Evolutionary conservation across 169 alveolate species (phyloP), one percentile per base, ranked within the genome.

Genomic region (Plasmodium reichenowi): DNA sequence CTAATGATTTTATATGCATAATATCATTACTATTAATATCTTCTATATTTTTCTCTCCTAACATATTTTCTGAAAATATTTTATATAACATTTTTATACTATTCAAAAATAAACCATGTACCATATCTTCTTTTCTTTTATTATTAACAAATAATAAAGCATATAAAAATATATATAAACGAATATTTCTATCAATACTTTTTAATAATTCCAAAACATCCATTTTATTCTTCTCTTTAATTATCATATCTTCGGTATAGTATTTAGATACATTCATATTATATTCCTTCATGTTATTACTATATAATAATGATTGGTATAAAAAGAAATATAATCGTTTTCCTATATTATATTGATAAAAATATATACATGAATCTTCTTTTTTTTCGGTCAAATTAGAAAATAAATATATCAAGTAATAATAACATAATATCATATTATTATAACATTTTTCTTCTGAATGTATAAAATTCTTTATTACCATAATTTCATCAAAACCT

Each of bases 291-390:
- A 0, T 13, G 12, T 45, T 43, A 43, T 83, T 62, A 7, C 50
- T 13, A 47, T 86, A 72, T 59, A 70, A 86, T 45, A 86, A 45
- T 15, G 59, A 71, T 54, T 86, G 92, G 54, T 71, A 86, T 48
- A 86, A 62, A 72, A 86, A 86, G 48, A 86, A 86, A 86, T 86
- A 86, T 56, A 86, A 60, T 3, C 92, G 50, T 43, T 86, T 86
- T 7, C 88, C 92, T 38, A 86, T 73, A 48, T 72, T 86, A 20
- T 72, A 86, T 9, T 86, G 88, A 64, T 86, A 86, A 56, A 86
- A 86, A 29, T 86, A 86, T n/a, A 86, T 72, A 7, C 78, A 60
- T 24, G 88, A 58, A 50, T 71, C 75, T 47, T 86, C 92, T n/a
- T 67, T 43, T 87, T 71, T 86, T 13, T 10, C 2, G 1, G 86